Evolutionary conservation across 495 filamentous ascomycete genomes (phyloP).

Genomic region (Penicillium steckii): DNA sequence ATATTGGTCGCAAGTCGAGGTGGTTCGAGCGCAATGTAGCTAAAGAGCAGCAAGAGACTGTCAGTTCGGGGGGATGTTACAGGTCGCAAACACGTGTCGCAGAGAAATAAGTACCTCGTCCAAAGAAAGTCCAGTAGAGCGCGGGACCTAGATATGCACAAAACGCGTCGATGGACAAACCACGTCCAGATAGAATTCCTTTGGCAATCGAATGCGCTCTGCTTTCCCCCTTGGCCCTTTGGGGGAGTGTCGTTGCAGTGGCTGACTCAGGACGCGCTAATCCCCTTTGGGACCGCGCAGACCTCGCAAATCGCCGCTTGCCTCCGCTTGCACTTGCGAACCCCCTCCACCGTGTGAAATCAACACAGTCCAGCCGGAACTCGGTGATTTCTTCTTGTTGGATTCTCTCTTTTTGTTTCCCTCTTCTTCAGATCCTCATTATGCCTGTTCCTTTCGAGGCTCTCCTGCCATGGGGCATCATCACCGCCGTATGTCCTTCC

Average conservation of each 20-base stretch:
- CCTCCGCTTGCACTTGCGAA: constrained; percentile 5
- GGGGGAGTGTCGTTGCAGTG: constrained; percentile 40
- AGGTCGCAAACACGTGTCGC: constrained; percentile 25
- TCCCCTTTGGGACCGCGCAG: constrained; percentile 32
- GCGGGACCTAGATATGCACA: constrained; percentile 14
- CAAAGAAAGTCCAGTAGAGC: constrained; percentile 12
- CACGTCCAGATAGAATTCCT: constrained; percentile 25
- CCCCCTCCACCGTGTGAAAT: no score
- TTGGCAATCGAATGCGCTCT: constrained; percentile 37
- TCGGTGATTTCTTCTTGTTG: constrained; percentile 5
- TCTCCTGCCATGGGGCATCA: constrained; percentile 90
- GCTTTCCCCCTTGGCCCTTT: constrained; percentile 39
- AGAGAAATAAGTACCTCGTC: constrained; percentile 22
- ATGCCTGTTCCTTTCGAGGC: constrained; percentile 98
- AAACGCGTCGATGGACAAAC: constrained; percentile 40
- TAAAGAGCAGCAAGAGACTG: constrained; percentile 16
- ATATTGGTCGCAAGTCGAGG: constrained; percentile 2
- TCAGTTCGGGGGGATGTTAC: constrained; percentile 15
- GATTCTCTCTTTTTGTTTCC: not conserved
- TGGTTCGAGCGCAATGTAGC: constrained; percentile 19
- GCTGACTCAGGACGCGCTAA: constrained; percentile 48
- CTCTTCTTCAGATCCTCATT: no score
- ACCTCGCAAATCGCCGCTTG: constrained; percentile 28
- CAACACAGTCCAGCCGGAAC: no score
- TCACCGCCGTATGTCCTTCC: constrained; percentile 70